Evolutionary conservation across 2,329 filamentous ascomycete genomes (phyloP), one percentile per base, ranked within the genome.

Genomic region (Lachnellula subtilissima): DNA sequence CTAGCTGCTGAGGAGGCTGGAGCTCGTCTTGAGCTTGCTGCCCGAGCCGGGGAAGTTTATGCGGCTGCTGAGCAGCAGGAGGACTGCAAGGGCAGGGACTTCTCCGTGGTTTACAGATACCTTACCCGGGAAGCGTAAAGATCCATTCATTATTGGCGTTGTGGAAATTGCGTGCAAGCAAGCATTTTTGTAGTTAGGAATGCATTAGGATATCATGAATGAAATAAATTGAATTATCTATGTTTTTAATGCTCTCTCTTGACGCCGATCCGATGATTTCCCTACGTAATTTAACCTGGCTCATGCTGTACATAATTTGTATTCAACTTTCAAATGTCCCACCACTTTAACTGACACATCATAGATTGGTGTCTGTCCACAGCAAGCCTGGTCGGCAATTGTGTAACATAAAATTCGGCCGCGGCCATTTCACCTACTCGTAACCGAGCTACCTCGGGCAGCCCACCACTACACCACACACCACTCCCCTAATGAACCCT

Each of bases 31-130:
- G 83, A 82, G 63, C 73, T 93, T 42, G 88, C 81, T 0, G 76
- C 79, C 9, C 77, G 76, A 63, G 88, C 87, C 1, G 78, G 75
- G 39, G 76, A 81, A 48, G 82, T 93, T 6, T 94, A 94, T 65
- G 83, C 85, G 61, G 75, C 76, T 28, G 85, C 86, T 0, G 84
- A 86, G 68, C 72, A 79, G 62, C 75, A 78, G 49, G 82, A 89
- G 53, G 67, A 71, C 47, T 87, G 82, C 67, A 81, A 82, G 60
- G 87, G 87, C 0, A 82, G 86, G 56, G 89, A 94, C 69, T 94
- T 94, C 71, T 91, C 87, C 0, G 87, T 93, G 7, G 84, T 94
- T 8, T 94, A 92, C 71, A 79, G 86, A 65, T 89, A 86, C 74
- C 66, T 91, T 43, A 81, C 78, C 40, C 59, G 62, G 4, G 17